Evolutionary conservation across 805 yeast genomes (phyloP), one percentile per base, ranked within the genome.

Genomic region (Tetrapisispora phaffii): DNA sequence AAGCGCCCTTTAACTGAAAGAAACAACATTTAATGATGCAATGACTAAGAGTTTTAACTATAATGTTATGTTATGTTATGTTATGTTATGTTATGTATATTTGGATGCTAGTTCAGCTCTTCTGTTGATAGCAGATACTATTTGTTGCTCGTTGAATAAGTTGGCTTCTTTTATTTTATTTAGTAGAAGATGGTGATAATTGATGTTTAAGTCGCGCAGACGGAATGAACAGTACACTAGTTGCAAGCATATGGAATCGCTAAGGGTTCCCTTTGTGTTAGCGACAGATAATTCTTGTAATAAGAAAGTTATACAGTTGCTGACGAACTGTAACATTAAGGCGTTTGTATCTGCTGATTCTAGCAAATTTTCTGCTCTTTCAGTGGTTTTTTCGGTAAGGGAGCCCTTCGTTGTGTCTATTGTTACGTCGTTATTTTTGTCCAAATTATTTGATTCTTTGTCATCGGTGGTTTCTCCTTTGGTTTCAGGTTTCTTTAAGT

Each of bases 201-300:
- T 64, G 24, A 41, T 45, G 34, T 63, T 63, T 10, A 58, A 47
- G 34, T 63, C 67, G 6, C 83, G 80, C 43, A 90, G 69, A 32
- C 95, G 81, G 58, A 83, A 87, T n/a, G 95, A 82, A 52, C 96
- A 85, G 65, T 89, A 90, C 1, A 86, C 79, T 33, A 89, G 65
- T 63, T 90, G 98, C 29, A 90, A 66, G 51, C 89, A 75, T 20
- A 88, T 67, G 0, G 90, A 84, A 46, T 83, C 83, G 28, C 71
- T 72, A 9, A 74, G 61, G 13, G 58, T 61, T 13, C 63, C 63
- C 17, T 67, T 71, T 1, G 72, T 46, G n/a, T 63, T 44, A 7
- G 61, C 49, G n/a, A 49, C 43, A 1, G 23, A n/a, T 19, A 56
- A 42, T 28, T 58, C 57, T 6, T 58, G n/a, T 60, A 59, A 29